Evolutionary conservation across 202 grass and related monocot species (phyloP).

Genomic region (Digitaria exilis): DNA sequence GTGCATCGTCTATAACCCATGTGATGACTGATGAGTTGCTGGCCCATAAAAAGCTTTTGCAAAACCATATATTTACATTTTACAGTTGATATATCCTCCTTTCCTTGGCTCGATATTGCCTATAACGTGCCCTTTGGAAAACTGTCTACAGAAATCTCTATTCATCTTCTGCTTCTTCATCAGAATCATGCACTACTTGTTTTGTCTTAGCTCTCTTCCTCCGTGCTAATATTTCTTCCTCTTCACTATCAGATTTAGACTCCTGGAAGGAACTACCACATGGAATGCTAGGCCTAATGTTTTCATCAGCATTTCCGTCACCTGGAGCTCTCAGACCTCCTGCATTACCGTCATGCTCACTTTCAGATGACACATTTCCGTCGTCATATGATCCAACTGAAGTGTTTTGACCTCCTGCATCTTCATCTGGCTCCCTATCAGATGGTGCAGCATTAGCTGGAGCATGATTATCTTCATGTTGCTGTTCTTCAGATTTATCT

Average conservation of each 20-base stretch:
- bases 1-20: not conserved
- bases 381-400: conserved; percentile 4
- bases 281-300: conserved; percentile 17
- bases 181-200: conserved; percentile 65
- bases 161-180: conserved; percentile 49
- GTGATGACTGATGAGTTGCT: not conserved
- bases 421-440: conserved; percentile 50
- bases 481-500: conserved; percentile 46
- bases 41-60: conserved; percentile 22
- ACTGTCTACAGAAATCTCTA: conserved; percentile 24
- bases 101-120: not conserved
- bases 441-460: conserved; percentile 40
- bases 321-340: conserved; percentile 40
- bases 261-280: conserved; percentile 37
- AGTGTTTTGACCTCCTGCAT: conserved; percentile 45
- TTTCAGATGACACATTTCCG: conserved; percentile 46
- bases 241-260: conserved; percentile 54
- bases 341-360: conserved; percentile 44
- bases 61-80: conserved; percentile 17
- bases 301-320: conserved; percentile 50
- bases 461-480: conserved; percentile 39
- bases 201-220: conserved; percentile 65
- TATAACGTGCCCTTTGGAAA: conserved; percentile 8
- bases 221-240: conserved; percentile 46
- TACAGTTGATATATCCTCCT: not conserved